Percentiles rank a stretch among this genome's conserved stretches.
These are phyloP conservation scores for Zymoseptoria tritici DNA, from an alignment of 2,329 filamentous ascomycete genomes.

Conservation along the genomic window DNA sequence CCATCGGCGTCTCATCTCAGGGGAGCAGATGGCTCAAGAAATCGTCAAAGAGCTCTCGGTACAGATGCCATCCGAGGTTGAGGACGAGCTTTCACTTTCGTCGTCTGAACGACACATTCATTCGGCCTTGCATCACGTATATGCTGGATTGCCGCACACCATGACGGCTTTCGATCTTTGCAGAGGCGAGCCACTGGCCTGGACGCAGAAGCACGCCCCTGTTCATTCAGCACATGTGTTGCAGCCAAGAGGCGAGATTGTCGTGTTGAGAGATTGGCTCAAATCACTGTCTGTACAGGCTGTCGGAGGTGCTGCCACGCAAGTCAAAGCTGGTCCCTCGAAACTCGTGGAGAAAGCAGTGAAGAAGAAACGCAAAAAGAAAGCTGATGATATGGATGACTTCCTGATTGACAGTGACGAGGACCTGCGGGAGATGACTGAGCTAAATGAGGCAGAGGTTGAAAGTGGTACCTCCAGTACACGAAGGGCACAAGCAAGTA, in stretches of 20 bases:
- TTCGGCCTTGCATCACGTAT: conserved; percentile 54
- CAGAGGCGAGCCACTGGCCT: conserved; percentile 63
- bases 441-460: conserved; percentile 36
- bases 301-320: conserved; percentile 55
- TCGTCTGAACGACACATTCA: conserved; percentile 35
- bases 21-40: conserved; percentile 33
- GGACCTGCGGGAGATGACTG: conserved; percentile 61
- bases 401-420: conserved; percentile 77
- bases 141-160: conserved; percentile 50
- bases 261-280: conserved; percentile 74
- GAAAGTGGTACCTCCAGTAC: background rate
- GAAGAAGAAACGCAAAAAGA: conserved; percentile 58
- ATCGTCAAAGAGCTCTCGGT: conserved; percentile 24
- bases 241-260: conserved; percentile 63
- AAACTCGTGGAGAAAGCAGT: conserved; percentile 31
- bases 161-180: conserved; percentile 76
- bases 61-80: conserved; percentile 1
- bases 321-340: conserved; percentile 7
- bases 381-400: conserved; percentile 61
- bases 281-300: conserved; percentile 65
- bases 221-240: conserved; percentile 61
- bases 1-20: conserved; percentile 26
- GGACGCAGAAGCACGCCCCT: conserved; percentile 83
- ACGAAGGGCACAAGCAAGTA: conserved; percentile 24
- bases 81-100: conserved; percentile 11